Conservation (phyloP, 352 stramenopile genomes). For the Pythium volutum region DNA sequence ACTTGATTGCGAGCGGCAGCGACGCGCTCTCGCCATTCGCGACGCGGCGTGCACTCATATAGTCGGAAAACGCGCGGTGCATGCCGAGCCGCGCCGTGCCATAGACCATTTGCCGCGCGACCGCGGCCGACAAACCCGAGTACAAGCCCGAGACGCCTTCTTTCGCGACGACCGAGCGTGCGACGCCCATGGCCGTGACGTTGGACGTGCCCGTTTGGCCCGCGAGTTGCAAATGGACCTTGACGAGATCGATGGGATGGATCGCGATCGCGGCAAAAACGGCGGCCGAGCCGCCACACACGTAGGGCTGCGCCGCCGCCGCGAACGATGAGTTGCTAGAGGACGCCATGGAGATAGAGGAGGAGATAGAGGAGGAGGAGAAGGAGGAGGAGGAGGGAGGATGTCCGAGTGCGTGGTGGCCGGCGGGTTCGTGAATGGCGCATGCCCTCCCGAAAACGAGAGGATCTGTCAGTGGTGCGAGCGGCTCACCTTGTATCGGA, state of each 20-base stretch:
- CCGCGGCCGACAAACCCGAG: conserved; percentile 72
- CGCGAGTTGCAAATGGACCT: conserved; percentile 87
- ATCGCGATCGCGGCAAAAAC: conserved; percentile 80
- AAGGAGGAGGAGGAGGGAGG: conserved; percentile 1
- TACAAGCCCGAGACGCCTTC: conserved; percentile 85
- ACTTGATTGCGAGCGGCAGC: conserved; percentile 75
- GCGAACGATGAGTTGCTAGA: conserved; percentile 48
- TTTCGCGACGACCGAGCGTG: conserved; percentile 74
- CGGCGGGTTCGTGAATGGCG: conserved; percentile 16
- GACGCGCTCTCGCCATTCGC: conserved; percentile 66
- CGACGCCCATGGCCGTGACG: conserved; percentile 68
- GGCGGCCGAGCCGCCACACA: conserved; percentile 71
- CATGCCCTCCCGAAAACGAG: background rate
- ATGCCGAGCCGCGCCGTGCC: conserved; percentile 81
- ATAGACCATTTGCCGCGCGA: conserved; percentile 86
- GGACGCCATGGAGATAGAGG: conserved; percentile 20
- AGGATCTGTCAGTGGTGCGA: no score
- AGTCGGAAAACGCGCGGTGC: conserved; percentile 81
- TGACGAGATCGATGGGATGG: conserved; percentile 90
- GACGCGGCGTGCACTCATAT: conserved; percentile 65
- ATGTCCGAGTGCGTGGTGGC: conserved; percentile 1
- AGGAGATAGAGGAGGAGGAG: background rate
- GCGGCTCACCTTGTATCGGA: conserved; percentile 7
- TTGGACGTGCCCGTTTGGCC: conserved; percentile 73
- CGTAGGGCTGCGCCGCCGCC: conserved; percentile 63